These are phyloP conservation scores for Rubia yunnanensis DNA, from an alignment of 257 asterid species.

Conservation along the genomic window DNA sequence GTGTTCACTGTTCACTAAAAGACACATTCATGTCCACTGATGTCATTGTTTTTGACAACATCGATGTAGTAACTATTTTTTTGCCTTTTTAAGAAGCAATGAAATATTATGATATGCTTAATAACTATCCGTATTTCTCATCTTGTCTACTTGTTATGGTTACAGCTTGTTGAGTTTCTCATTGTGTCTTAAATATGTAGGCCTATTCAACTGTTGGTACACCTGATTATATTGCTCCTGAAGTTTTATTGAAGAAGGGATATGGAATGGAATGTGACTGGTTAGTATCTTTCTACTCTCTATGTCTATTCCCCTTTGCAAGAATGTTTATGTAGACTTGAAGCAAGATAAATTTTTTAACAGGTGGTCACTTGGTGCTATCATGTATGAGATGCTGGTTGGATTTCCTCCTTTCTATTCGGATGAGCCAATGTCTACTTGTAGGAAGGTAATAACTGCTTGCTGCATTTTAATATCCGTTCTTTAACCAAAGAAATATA, in stretches of 20 bases:
- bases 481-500: background rate
- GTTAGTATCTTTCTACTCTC: constrained; percentile 29
- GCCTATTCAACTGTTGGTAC: constrained; percentile 99
- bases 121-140: background rate
- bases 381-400: constrained; percentile 96
- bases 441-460: constrained; percentile 60
- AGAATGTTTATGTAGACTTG: constrained; percentile 7
- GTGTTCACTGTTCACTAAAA: too few relatives aligned
- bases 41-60: background rate
- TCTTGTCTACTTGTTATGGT: background rate
- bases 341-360: constrained; percentile 9
- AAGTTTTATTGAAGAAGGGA: constrained; percentile 89
- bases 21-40: background rate
- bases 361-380: constrained; percentile 99
- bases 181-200: constrained; percentile 29
- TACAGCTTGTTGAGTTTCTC: background rate
- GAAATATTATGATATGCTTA: background rate
- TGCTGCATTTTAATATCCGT: background rate
- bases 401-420: constrained; percentile 98
- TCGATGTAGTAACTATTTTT: background rate
- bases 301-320: constrained; percentile 12
- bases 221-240: constrained; percentile 98
- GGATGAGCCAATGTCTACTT: constrained; percentile 95
- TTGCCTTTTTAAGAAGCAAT: background rate
- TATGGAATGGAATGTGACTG: constrained; percentile 99